Evolutionary conservation across 2,329 filamentous ascomycete genomes (phyloP).

Genomic region (Botrytis porri): DNA sequence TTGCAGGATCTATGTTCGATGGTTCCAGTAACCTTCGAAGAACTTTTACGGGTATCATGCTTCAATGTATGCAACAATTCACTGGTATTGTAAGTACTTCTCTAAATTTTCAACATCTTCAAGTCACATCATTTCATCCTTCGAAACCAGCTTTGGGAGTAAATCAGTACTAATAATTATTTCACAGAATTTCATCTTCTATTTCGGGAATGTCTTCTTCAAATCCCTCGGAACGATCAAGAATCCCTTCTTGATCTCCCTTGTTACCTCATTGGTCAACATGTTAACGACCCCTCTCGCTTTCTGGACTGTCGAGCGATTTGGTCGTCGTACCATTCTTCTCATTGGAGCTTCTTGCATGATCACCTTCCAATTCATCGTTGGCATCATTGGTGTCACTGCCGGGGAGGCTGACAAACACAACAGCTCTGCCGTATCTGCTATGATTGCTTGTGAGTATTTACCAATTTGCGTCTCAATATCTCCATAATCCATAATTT

Average conservation of each 20-base stretch:
- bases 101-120: background rate
- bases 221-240: constrained; percentile 70
- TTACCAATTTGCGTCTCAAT: background rate
- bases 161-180: background rate
- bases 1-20: constrained; percentile 14
- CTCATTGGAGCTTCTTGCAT: constrained; percentile 77
- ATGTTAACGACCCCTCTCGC: constrained; percentile 81
- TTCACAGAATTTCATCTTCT: constrained; percentile 76
- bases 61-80: constrained; percentile 79
- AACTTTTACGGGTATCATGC: constrained; percentile 66
- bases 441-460: constrained; percentile 64
- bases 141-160: background rate
- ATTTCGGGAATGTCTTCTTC: constrained; percentile 84
- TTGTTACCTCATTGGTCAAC: constrained; percentile 87
- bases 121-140: background rate
- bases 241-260: constrained; percentile 77
- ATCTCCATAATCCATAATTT: constrained; percentile 59
- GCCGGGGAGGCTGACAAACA: constrained; percentile 53
- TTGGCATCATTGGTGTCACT: constrained; percentile 71
- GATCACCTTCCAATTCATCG: constrained; percentile 82
- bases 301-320: constrained; percentile 82
- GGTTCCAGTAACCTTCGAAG: constrained; percentile 56
- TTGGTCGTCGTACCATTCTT: constrained; percentile 77
- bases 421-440: constrained; percentile 55
- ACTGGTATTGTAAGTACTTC: constrained; percentile 53